Percentiles rank a stretch among this genome's conserved stretches.
phyloP scores from a whole-genome alignment of 371 early-diverging fungal species.

The Lichtheimia ornata region DNA sequence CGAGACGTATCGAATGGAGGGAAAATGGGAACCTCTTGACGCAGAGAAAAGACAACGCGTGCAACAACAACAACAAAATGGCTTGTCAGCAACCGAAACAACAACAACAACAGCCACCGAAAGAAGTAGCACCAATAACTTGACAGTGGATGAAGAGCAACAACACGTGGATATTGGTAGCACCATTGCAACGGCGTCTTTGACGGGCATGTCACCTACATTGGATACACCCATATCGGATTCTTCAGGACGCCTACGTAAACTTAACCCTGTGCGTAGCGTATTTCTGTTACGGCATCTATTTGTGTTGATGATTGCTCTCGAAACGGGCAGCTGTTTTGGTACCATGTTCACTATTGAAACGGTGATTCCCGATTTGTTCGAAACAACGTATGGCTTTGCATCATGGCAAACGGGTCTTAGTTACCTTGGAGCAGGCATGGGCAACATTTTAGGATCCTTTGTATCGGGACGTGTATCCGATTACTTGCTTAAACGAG shows the following conservation, averaged over 20 bases:
- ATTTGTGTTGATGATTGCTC: constrained; percentile 40
- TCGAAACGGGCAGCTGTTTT: constrained; percentile 50
- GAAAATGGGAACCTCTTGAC: constrained; percentile 13
- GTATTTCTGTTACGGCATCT: constrained; percentile 42
- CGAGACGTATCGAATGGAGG: constrained; percentile 66
- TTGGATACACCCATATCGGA: too few species aligned
- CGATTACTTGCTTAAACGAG: constrained; percentile 30
- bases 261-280: constrained; percentile 29
- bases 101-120: not conserved
- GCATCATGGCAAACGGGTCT: constrained; percentile 50
- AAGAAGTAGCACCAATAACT: not conserved
- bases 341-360: constrained; percentile 51
- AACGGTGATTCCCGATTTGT: constrained; percentile 43
- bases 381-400: constrained; percentile 33
- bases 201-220: too few species aligned
- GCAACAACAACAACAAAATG: too few species aligned
- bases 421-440: constrained; percentile 42
- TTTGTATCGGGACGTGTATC: constrained; percentile 35
- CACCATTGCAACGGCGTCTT: not conserved
- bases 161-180: not conserved
- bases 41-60: not conserved
- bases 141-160: not conserved
- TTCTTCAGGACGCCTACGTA: too few species aligned
- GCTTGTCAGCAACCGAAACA: not conserved
- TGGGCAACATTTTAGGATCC: constrained; percentile 43